Percentiles rank a stretch among this genome's conserved stretches.
Evolutionary conservation across 2,329 filamentous ascomycete genomes (phyloP).

Genomic region (Aspergillus puulaauensis): DNA sequence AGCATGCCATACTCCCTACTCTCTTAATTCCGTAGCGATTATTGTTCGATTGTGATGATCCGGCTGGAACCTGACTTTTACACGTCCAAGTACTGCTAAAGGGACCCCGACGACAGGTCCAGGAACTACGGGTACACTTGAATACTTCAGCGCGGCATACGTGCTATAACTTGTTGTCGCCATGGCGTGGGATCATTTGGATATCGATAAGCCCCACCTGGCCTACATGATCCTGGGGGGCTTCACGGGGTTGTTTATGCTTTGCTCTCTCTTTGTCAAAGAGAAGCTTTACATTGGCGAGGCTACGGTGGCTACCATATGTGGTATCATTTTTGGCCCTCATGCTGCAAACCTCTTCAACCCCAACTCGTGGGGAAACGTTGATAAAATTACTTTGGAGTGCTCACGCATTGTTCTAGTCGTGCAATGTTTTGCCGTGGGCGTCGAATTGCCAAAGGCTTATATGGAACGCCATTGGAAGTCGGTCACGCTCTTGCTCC

Average conservation of each 20-base stretch:
- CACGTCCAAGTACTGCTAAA: background rate
- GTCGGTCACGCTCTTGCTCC: conserved; percentile 80
- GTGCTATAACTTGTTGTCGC: conserved; percentile 12
- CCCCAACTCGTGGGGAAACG: conserved; percentile 62
- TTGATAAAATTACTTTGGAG: conserved; percentile 67
- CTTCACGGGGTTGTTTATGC: conserved; percentile 97
- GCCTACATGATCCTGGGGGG: conserved; percentile 97
- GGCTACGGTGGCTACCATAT: conserved; percentile 81
- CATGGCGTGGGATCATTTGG: conserved; percentile 54
- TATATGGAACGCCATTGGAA: conserved; percentile 99
- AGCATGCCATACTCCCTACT: conserved; percentile 27
- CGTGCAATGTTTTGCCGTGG: conserved; percentile 72
- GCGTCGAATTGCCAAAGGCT: conserved; percentile 65
- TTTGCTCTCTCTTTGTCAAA: conserved; percentile 97
- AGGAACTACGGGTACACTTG: background rate
- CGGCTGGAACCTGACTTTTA: background rate
- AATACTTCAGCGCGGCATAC: background rate
- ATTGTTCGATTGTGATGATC: conserved; percentile 8
- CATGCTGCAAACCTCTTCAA: conserved; percentile 66
- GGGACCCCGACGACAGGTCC: background rate
- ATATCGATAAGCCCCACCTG: conserved; percentile 90
- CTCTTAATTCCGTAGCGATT: conserved; percentile 4
- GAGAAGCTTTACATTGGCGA: conserved; percentile 98
- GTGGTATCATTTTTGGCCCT: conserved; percentile 69
- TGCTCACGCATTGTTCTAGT: conserved; percentile 71